Percentiles rank a stretch among this genome's conserved stretches.
Evolutionary conservation across 1,284 basidiomycete genomes (phyloP).

Genomic region (Microbotryum saponariae): DNA sequence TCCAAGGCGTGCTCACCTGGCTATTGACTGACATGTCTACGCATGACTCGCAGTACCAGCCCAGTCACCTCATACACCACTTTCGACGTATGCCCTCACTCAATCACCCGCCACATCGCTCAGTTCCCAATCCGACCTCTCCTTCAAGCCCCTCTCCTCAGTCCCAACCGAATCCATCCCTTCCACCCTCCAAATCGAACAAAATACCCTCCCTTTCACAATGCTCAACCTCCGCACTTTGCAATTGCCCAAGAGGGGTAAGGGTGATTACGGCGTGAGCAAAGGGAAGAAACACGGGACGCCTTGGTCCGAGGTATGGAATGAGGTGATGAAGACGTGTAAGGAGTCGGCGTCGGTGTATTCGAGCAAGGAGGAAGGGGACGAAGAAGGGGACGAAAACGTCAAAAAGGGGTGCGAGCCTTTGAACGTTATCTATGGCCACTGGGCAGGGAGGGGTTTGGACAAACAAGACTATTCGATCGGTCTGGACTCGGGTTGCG

Average conservation of each 20-base stretch:
- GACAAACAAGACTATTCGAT: slow-evolving; percentile 27
- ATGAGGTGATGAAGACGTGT: slow-evolving; percentile 28
- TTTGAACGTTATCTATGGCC: slow-evolving; percentile 33
- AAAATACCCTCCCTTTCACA: slow-evolving; percentile 31
- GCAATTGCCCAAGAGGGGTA: slow-evolving; percentile 19
- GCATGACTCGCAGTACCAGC: neutral
- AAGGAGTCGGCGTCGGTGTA: neutral
- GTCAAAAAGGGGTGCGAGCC: slow-evolving; percentile 11
- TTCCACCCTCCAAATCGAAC: slow-evolving; percentile 18
- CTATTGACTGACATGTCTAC: neutral
- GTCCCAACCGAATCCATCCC: neutral
- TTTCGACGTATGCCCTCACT: slow-evolving; percentile 1
- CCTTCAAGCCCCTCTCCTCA: slow-evolving; percentile 8
- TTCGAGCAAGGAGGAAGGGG: neutral
- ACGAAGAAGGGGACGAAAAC: neutral
- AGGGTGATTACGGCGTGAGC: slow-evolving; percentile 22
- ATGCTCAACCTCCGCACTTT: slow-evolving; percentile 38
- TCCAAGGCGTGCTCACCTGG: neutral
- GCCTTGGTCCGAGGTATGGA: slow-evolving; percentile 33
- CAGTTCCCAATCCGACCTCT: slow-evolving; percentile 6
- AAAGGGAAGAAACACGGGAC: slow-evolving; percentile 16
- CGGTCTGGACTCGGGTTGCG: slow-evolving; percentile 35
- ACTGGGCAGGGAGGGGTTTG: slow-evolving; percentile 33
- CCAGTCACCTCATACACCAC: neutral
- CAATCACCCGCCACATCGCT: neutral